Base-by-base conservation (phyloP, 768 basidiomycete genomes). In the Crepidotus variabilis region DNA sequence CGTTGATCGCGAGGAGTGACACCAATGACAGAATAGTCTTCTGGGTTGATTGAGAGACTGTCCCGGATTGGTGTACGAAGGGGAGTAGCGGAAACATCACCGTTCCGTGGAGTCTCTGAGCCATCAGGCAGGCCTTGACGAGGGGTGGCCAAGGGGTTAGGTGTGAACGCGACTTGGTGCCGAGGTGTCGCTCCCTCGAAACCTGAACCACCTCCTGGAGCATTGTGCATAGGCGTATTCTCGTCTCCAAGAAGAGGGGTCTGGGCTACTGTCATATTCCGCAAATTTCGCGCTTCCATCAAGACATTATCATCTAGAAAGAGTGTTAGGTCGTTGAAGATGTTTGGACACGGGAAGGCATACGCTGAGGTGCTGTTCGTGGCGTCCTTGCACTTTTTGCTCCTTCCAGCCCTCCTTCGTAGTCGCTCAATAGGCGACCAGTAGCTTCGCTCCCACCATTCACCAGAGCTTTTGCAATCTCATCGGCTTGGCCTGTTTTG, bases 161-260 rank as follows among this genome's bases (percentile, higher is more conserved):
- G 97, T 0, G 97, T 99, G 60, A 95, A 94, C 0, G 92, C 82
- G 24, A 91, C 87, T 61, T 87, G 85, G 62, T 93, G 93, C 20
- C 84, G 87, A n/a, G 97, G 97, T 3, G 96, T 98, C 0, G 94
- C 96, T 47, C 94, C 82, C 68, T 94, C 94, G 67, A 93, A 99
- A 1, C 97, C 97, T 6, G 94, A 93, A 11, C 92, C 91, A 13
- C 85, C 88, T n/a, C 78, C 82, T 20, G 85, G 77, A 1, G 78
- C 78, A 6, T 75, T 71, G 67, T 95, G 96, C 49, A 98, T 70
- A 11, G 95, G 97, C 0, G 97, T 98, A 71, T 99, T 99, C 72
- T 98, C 96, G 50, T 98, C 93, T 2, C 97, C 97, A 11, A 98
- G 81, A 1, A 99, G 78, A 14, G 97, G 97, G 0, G 97, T 99